Evolutionary conservation across 2,329 filamentous ascomycete species (phyloP).

Genomic region (Trichoderma brevicompactum): DNA sequence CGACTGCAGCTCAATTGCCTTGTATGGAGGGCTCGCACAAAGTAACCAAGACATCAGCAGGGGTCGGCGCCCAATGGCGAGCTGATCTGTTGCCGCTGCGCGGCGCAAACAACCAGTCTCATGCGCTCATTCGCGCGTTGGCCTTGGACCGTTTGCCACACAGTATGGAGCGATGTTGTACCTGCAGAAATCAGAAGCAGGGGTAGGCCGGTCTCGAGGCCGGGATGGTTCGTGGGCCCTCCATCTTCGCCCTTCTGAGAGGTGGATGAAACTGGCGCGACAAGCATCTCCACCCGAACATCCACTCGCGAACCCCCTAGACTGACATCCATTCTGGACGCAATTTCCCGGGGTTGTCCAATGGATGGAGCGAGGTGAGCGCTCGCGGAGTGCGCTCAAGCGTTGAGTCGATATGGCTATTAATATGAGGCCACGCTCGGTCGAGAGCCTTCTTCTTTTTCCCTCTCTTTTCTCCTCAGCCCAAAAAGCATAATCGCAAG

Average conservation of each 20-base stretch:
- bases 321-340: conserved; percentile 31
- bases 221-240: conserved; percentile 14
- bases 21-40: conserved; percentile 16
- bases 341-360: conserved; percentile 33
- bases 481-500: conserved; percentile 48
- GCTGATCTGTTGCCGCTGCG: conserved; percentile 22
- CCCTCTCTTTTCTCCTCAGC: conserved; percentile 47
- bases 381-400: conserved; percentile 20
- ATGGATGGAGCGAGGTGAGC: conserved; percentile 15
- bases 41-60: conserved; percentile 4
- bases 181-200: conserved; percentile 18
- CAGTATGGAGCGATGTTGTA: conserved; percentile 27
- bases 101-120: conserved; percentile 10
- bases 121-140: conserved; percentile 11
- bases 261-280: conserved; percentile 27
- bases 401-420: conserved; percentile 40
- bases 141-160: conserved; percentile 20
- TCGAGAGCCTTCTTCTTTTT: conserved; percentile 25
- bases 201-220: conserved; percentile 17
- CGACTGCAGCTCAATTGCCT: neutral
- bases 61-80: conserved; percentile 21
- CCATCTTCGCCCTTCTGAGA: conserved; percentile 20
- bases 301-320: conserved; percentile 27
- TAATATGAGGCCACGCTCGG: conserved; percentile 52
- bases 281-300: conserved; percentile 26